phyloP scores from a whole-genome alignment of 192 early-diverging fungal genomes.

The Allomyces javanicus region DNA sequence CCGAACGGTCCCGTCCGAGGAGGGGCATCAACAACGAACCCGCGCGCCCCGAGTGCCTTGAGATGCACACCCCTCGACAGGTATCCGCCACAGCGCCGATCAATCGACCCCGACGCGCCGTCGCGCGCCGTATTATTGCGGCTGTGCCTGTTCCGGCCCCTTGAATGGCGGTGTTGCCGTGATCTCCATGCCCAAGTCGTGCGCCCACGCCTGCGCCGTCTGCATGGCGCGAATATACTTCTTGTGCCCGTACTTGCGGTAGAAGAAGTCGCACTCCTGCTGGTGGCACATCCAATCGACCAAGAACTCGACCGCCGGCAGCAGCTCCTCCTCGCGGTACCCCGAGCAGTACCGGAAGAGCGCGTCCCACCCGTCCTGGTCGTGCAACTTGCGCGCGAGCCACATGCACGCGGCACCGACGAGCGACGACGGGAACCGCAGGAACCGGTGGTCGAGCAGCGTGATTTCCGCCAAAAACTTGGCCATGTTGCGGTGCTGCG shows the following conservation, averaged over 20 bases:
- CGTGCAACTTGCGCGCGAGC: slow-evolving; percentile 65
- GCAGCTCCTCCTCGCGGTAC: slow-evolving; percentile 49
- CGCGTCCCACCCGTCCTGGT: slow-evolving; percentile 47
- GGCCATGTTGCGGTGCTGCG: slow-evolving; percentile 74
- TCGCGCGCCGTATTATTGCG: too few species aligned
- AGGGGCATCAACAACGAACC: too few species aligned
- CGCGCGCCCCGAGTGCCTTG: too few species aligned
- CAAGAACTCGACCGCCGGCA: slow-evolving; percentile 44
- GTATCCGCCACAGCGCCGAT: too few species aligned
- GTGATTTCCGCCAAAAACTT: slow-evolving; percentile 95
- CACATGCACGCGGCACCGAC: slow-evolving; percentile 61
- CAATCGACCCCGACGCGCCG: neutral
- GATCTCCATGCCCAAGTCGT: neutral
- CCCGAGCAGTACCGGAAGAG: slow-evolving; percentile 62
- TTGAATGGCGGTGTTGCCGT: too few species aligned
- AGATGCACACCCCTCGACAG: too few species aligned
- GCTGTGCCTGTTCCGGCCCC: too few species aligned
- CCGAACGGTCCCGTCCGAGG: too few species aligned
- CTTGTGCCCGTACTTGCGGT: neutral
- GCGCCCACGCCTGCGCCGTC: neutral
- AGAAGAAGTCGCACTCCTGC: neutral
- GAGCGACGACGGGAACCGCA: slow-evolving; percentile 44
- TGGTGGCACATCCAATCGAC: slow-evolving; percentile 20
- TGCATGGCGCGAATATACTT: neutral
- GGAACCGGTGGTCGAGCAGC: slow-evolving; percentile 62